These are phyloP conservation scores for Aspergillus baeticus DNA, from an alignment of 495 filamentous ascomycete species.

Conservation along the genomic window DNA sequence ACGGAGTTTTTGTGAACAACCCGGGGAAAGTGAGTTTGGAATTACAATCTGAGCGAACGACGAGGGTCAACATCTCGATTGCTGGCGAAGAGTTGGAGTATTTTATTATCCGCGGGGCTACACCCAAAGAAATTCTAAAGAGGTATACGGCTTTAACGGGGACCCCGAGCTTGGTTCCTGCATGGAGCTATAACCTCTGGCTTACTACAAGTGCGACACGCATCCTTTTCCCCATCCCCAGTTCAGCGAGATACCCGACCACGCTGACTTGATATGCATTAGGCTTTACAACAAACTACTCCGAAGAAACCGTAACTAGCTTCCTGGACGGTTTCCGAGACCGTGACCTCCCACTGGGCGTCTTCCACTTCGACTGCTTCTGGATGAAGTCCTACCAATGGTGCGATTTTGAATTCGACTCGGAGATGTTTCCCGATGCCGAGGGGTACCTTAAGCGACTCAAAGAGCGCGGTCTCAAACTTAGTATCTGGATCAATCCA, in stretches of 20 bases:
- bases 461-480: slow-evolving; percentile 60
- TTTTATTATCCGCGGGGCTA: slow-evolving; percentile 65
- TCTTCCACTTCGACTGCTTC: slow-evolving; percentile 73
- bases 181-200: slow-evolving; percentile 73
- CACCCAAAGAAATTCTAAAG: slow-evolving; percentile 64
- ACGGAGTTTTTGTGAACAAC: slow-evolving; percentile 69
- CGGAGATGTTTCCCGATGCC: slow-evolving; percentile 67
- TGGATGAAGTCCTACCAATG: slow-evolving; percentile 68
- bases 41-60: slow-evolving; percentile 65
- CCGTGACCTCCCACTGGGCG: slow-evolving; percentile 62
- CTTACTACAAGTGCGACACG: slow-evolving; percentile 63
- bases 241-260: too few relatives aligned
- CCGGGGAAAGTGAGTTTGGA: slow-evolving; percentile 61
- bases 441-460: slow-evolving; percentile 59
- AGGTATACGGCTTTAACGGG: slow-evolving; percentile 65
- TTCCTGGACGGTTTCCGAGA: slow-evolving; percentile 69
- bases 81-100: slow-evolving; percentile 58
- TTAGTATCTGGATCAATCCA: slow-evolving; percentile 72
- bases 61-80: slow-evolving; percentile 62
- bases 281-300: slow-evolving; percentile 68
- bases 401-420: slow-evolving; percentile 72
- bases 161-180: slow-evolving; percentile 55
- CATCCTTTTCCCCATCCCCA: too few relatives aligned
- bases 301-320: slow-evolving; percentile 62
- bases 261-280: too few relatives aligned